Evolutionary conservation across 176 grass and related monocot genomes (phyloP).

Genomic region (Phyllostachys edulis): DNA sequence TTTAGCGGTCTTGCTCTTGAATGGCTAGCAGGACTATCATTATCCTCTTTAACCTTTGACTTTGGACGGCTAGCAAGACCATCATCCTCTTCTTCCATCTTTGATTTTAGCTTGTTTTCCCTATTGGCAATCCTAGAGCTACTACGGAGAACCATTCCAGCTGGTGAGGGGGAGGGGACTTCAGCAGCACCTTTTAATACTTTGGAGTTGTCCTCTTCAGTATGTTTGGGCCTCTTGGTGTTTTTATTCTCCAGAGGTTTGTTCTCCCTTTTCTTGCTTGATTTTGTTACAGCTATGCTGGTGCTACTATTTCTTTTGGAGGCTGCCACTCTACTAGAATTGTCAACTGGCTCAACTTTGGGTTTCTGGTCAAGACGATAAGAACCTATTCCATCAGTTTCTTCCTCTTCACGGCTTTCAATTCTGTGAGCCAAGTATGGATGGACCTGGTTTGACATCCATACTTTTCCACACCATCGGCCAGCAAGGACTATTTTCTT

Average conservation of each 20-base stretch:
- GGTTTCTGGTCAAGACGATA: slow-evolving; percentile 24
- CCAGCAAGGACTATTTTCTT: slow-evolving; percentile 72
- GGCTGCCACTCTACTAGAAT: slow-evolving; percentile 40
- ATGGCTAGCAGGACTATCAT: slow-evolving; percentile 11
- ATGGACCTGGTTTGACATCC: slow-evolving; percentile 88
- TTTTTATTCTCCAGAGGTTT: slow-evolving; percentile 38
- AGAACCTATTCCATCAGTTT: slow-evolving; percentile 22
- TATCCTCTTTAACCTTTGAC: slow-evolving; percentile 33
- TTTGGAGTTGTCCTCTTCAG: slow-evolving; percentile 5
- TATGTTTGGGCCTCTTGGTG: slow-evolving; percentile 37
- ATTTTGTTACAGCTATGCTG: slow-evolving; percentile 18
- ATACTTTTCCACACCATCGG: slow-evolving; percentile 87
- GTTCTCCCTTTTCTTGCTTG: slow-evolving; percentile 42
- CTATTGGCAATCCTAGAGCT: slow-evolving; percentile 51
- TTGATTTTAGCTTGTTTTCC: slow-evolving; percentile 39
- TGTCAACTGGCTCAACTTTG: slow-evolving; percentile 4
- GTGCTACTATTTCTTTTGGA: slow-evolving; percentile 29
- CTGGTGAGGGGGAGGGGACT: slow-evolving; percentile 17
- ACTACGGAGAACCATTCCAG: slow-evolving; percentile 45
- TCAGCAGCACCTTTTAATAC: slow-evolving; percentile 32
- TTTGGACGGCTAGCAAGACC: slow-evolving; percentile 19
- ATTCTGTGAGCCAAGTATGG: slow-evolving; percentile 52
- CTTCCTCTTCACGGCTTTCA: slow-evolving; percentile 46
- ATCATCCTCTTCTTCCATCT: slow-evolving; percentile 32
- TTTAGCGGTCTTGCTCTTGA: slow-evolving; percentile 34